phyloP scores from a whole-genome alignment of 106 monocot genomes.

The Xerophyta viscosa region DNA sequence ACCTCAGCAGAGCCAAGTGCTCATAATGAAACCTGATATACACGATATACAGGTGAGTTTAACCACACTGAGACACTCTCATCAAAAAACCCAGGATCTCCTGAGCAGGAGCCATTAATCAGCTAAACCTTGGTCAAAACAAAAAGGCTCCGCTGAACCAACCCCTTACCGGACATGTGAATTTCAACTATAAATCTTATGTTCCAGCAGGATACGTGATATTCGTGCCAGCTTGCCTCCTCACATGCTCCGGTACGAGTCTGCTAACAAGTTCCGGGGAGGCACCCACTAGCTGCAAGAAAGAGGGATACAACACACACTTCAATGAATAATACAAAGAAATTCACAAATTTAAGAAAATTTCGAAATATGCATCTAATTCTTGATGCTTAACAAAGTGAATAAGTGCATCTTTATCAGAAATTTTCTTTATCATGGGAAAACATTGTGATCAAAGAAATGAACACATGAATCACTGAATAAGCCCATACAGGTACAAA shows the following conservation, averaged over 20 bases:
- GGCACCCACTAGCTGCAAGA: conserved; percentile 43
- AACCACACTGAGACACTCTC: background rate
- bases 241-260: conserved; percentile 58
- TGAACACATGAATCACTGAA: background rate
- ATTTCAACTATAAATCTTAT: background rate
- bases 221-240: conserved; percentile 37
- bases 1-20: background rate
- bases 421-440: background rate
- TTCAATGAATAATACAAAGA: background rate
- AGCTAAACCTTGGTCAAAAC: background rate
- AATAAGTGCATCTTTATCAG: too few species aligned
- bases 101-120: background rate
- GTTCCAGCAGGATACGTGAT: conserved; percentile 25
- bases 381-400: too few species aligned
- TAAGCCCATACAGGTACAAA: background rate
- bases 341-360: background rate
- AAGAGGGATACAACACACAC: background rate
- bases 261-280: conserved; percentile 62
- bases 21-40: background rate
- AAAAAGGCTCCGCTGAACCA: background rate
- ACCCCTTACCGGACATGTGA: background rate
- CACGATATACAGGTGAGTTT: background rate
- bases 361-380: too few species aligned
- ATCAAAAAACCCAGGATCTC: background rate
- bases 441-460: background rate